Evolutionary conservation across 805 yeast genomes (phyloP), one percentile per base, ranked within the genome.

Genomic region (Ogataea trehaloabstinens): DNA sequence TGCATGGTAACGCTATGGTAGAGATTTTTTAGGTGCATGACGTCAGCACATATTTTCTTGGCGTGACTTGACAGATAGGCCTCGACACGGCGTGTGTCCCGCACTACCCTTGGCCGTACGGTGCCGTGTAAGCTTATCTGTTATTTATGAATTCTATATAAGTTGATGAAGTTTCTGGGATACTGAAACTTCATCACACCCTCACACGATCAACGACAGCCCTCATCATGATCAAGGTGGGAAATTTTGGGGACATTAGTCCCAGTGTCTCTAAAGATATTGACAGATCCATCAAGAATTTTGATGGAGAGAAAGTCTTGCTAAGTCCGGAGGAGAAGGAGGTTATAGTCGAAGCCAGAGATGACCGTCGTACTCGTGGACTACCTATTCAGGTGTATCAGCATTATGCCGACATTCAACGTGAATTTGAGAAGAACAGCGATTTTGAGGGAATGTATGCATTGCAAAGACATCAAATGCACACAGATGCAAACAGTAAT

Each of bases 321-420:
- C 31, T n/a, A 4, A n/a, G n/a, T n/a, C n/a, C n/a, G n/a, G 19
- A 28, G 7, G 19, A 32, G 10, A 35, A 29, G 24, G 34, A 19
- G 3, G 22, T 3, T 6, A 25, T 24, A 8, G 37, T 19, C 11
- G 17, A 19, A n/a, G 28, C 21, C n/a, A 18, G 6, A 10, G 41
- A 31, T 12, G 41, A 21, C 25, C 34, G 22, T 21, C 29, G 22
- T 13, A 24, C 45, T 5, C 38, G 41, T n/a, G 45, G 45, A 6
- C 38, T 41, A 4, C 39, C 45, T 15, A 24, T 41, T 34, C 38
- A 28, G 20, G 37, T 34, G n/a, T 41, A 41, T 33, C 38, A 41
- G 16, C 24, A 41, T 34, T 41, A 41, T 21, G 45, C 45, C 2
- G 45, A 41, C 29, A 37, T 41, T 31, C 45, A 41, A 21, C 45